A percentile compares a stretch with the other conserved stretches of the same genome.
Evolutionary conservation across 2,329 filamentous ascomycete species (phyloP).

Genomic region (Aspergillus phoenicis): DNA sequence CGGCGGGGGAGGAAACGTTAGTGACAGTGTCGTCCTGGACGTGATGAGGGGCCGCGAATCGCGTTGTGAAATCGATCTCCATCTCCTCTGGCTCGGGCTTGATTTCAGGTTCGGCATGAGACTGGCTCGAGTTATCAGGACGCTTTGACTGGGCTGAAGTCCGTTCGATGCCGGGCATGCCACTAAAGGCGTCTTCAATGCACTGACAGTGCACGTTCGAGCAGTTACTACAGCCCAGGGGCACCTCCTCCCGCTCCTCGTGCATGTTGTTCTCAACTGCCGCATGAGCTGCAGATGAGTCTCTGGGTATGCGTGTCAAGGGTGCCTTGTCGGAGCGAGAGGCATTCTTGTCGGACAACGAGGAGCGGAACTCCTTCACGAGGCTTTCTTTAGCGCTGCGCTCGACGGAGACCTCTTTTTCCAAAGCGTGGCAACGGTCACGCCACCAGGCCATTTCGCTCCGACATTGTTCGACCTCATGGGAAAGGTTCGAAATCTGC

Average conservation of each 20-base stretch:
- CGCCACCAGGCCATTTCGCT: conserved; percentile 52
- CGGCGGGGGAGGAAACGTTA: conserved; percentile 41
- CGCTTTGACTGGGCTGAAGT: conserved; percentile 40
- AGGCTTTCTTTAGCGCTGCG: conserved; percentile 47
- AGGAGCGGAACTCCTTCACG: conserved; percentile 45
- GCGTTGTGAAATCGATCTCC: conserved; percentile 74
- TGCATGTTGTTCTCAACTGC: conserved; percentile 20
- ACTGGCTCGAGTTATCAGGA: conserved; percentile 53
- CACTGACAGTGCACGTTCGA: conserved; percentile 65
- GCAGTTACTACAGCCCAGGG: conserved; percentile 67
- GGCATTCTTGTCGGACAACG: conserved; percentile 27
- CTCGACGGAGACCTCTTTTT: conserved; percentile 59
- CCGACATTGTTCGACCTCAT: conserved; percentile 67
- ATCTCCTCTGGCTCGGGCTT: conserved; percentile 53
- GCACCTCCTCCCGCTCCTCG: conserved; percentile 39
- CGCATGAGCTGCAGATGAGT: conserved; percentile 4
- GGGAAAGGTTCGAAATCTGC: conserved; percentile 59
- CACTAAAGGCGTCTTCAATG: conserved; percentile 55
- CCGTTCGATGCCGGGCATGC: conserved; percentile 46
- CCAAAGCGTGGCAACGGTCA: conserved; percentile 62
- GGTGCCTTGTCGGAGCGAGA: conserved; percentile 42
- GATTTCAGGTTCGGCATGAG: conserved; percentile 52
- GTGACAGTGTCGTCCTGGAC: conserved; percentile 25
- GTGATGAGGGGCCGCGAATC: conserved; percentile 55
- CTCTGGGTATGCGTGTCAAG: conserved; percentile 27